Conservation (phyloP, 257 asterid genomes). For the Solanum ahanhuiri region DNA sequence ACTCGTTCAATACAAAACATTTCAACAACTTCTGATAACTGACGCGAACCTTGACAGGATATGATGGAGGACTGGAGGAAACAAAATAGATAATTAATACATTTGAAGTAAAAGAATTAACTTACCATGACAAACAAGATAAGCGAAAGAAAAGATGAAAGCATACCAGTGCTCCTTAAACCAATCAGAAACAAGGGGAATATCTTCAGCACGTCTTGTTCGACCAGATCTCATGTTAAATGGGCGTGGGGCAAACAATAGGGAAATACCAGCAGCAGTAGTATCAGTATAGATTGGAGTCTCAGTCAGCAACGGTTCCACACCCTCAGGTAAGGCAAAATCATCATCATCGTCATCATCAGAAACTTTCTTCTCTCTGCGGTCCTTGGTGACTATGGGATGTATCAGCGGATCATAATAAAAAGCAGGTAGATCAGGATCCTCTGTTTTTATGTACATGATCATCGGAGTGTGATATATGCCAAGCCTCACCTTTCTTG, state of each 20-base stretch:
- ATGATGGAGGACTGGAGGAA: conserved; percentile 75
- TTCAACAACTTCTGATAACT: conserved; percentile 94
- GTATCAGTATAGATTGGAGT: conserved; percentile 87
- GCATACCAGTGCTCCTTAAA: conserved; percentile 94
- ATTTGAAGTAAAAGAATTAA: not conserved
- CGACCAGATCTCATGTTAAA: conserved; percentile 99
- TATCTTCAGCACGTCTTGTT: conserved; percentile 96
- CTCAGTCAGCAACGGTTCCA: conserved; percentile 59
- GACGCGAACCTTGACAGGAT: conserved; percentile 97
- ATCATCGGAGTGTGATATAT: conserved; percentile 93
- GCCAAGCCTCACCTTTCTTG: conserved; percentile 86
- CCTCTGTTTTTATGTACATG: conserved; percentile 97
- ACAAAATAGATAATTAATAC: not conserved
- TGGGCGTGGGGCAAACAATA: conserved; percentile 96
- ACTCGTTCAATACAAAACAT: conserved; percentile 91
- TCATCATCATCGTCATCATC: conserved; percentile 94
- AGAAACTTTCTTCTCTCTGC: conserved; percentile 50
- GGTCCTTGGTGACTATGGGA: conserved; percentile 82
- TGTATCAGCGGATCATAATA: conserved; percentile 94
- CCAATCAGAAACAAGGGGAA: conserved; percentile 99
- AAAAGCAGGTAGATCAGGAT: conserved; percentile 96
- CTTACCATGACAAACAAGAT: not conserved
- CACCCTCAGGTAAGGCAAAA: conserved; percentile 75
- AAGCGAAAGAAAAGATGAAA: not conserved
- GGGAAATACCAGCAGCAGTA: conserved; percentile 94